These are phyloP conservation scores for Nannizziopsis barbatae DNA, from an alignment of 2,329 filamentous ascomycete species.

Conservation along the genomic window DNA sequence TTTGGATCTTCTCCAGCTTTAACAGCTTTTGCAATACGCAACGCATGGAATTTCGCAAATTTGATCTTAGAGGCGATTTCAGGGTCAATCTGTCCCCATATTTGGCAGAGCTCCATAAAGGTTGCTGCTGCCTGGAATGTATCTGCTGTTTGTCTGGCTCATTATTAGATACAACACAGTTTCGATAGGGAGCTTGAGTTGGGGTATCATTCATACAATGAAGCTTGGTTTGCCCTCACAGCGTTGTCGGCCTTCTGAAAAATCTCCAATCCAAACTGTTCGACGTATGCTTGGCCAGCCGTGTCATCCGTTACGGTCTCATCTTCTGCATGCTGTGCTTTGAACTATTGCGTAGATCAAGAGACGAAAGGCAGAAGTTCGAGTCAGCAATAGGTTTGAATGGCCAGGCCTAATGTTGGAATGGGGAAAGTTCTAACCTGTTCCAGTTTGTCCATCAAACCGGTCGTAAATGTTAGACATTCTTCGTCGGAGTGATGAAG, in stretches of 20 bases:
- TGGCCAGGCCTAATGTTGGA: background rate
- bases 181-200: background rate
- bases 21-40: constrained; percentile 80
- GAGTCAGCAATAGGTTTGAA: background rate
- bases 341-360: constrained; percentile 41
- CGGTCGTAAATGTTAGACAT: constrained; percentile 66
- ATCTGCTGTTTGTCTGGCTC: constrained; percentile 68
- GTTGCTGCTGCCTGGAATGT: constrained; percentile 88
- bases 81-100: constrained; percentile 66
- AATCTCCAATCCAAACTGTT: constrained; percentile 84
- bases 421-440: constrained; percentile 39
- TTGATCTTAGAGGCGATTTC: constrained; percentile 81
- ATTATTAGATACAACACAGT: background rate
- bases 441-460: constrained; percentile 85
- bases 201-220: constrained; percentile 45
- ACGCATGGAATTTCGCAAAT: constrained; percentile 90
- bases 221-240: constrained; percentile 71
- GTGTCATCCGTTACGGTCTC: constrained; percentile 77
- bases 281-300: constrained; percentile 80
- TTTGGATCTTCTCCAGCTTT: constrained; percentile 90
- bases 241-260: constrained; percentile 75
- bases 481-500: constrained; percentile 71
- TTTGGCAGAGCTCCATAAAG: constrained; percentile 76
- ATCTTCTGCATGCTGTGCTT: constrained; percentile 61
- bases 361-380: no score